These are phyloP conservation scores for Boletus mariae DNA, from an alignment of 1,284 basidiomycete species.

Conservation along the genomic window DNA sequence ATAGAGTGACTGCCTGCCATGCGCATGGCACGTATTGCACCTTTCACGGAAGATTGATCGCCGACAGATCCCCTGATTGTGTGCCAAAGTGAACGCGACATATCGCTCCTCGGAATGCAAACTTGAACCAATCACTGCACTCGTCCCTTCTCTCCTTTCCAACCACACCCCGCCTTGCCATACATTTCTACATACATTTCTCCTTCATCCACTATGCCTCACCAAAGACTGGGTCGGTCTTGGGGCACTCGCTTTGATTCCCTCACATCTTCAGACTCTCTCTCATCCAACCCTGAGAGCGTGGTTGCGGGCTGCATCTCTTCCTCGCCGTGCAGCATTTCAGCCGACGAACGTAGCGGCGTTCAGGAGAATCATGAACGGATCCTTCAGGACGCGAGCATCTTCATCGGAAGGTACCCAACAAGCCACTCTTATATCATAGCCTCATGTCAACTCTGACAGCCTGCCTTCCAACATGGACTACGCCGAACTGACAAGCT, in stretches of 20 bases:
- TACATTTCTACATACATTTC: slow-evolving; percentile 19
- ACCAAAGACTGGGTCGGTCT: slow-evolving; percentile 40
- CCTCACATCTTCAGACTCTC: slow-evolving; percentile 33
- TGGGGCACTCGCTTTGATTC: slow-evolving; percentile 74
- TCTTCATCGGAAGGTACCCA: slow-evolving; percentile 74
- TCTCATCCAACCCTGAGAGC: slow-evolving; percentile 25
- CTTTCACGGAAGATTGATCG: slow-evolving; percentile 29
- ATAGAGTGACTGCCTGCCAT: slow-evolving; percentile 22
- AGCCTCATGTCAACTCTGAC: slow-evolving; percentile 10
- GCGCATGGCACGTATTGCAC: slow-evolving; percentile 7
- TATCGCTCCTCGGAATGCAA: slow-evolving; percentile 24
- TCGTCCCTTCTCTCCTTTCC: slow-evolving; percentile 3
- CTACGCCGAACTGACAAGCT: slow-evolving; percentile 52
- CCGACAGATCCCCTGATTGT: slow-evolving; percentile 10
- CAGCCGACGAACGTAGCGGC: slow-evolving; percentile 29
- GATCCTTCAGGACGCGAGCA: slow-evolving; percentile 67
- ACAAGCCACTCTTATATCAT: slow-evolving; percentile 3
- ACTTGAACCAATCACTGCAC: slow-evolving; percentile 11
- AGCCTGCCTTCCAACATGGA: slow-evolving; percentile 71
- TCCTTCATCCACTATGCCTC: slow-evolving; percentile 37
- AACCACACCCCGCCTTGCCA: neutral
- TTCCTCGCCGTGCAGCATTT: slow-evolving; percentile 17
- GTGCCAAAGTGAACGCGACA: slow-evolving; percentile 23
- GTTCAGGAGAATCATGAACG: slow-evolving; percentile 46
- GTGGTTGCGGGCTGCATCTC: slow-evolving; percentile 7